These are phyloP conservation scores for Eucalyptus guilfoylei DNA, from an alignment of 345 rosid species.

Conservation along the genomic window DNA sequence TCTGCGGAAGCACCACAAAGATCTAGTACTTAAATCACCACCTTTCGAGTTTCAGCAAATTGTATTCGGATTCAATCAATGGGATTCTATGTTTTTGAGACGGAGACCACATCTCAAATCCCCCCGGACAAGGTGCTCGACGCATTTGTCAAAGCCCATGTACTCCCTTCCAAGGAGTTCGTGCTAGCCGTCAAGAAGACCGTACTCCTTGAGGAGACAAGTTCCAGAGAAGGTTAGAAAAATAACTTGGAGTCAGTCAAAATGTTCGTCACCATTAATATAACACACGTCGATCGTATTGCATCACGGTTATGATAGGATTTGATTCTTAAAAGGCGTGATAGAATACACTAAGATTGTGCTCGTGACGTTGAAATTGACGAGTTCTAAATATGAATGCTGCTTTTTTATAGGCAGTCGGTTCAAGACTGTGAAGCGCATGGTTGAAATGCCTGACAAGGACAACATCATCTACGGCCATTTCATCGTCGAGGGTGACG, in stretches of 20 bases:
- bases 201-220: constrained; percentile 2
- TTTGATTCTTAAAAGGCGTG: rapidly evolving
- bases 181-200: constrained; percentile 10
- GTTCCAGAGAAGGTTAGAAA: neutral
- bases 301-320: neutral
- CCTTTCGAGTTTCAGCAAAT: neutral
- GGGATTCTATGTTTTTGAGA: neutral
- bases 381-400: neutral
- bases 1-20: too few relatives aligned
- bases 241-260: neutral
- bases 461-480: neutral
- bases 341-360: neutral
- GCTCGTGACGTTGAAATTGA: neutral
- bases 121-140: neutral
- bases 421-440: constrained; percentile 3
- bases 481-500: constrained; percentile 5
- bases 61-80: neutral
- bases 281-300: neutral
- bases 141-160: neutral
- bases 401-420: neutral
- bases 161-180: constrained; percentile 1
- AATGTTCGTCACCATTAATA: neutral
- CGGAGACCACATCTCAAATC: neutral
- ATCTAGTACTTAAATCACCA: too few relatives aligned
- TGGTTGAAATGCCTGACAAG: constrained; percentile 8